A percentile compares a stretch with the other conserved stretches of the same genome.
Evolutionary conservation across 2,329 filamentous ascomycete species (phyloP).

Genomic region (Fusarium burgessii): DNA sequence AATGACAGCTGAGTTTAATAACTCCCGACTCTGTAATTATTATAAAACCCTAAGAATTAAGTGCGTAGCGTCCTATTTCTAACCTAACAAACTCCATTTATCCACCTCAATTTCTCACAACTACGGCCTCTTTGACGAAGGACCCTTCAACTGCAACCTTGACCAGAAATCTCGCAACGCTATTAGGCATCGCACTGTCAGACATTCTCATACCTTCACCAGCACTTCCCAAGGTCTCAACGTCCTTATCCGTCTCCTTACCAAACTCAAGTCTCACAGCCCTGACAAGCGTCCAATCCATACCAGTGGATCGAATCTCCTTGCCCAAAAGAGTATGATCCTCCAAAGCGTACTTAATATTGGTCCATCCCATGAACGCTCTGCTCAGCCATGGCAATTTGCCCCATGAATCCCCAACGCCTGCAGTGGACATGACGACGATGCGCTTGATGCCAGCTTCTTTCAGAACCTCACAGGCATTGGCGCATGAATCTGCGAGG

Average conservation of each 20-base stretch:
- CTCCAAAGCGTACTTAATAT: conserved; percentile 55
- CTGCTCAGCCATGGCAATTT: conserved; percentile 51
- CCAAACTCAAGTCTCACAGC: conserved; percentile 50
- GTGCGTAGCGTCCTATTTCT: too few species aligned
- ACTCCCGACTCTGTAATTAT: accelerated
- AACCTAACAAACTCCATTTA: accelerated
- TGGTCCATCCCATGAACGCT: conserved; percentile 54
- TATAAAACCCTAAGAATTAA: accelerated
- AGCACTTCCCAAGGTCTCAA: conserved; percentile 47
- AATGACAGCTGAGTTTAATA: too few species aligned
- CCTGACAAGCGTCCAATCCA: conserved; percentile 55
- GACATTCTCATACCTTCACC: conserved; percentile 50
- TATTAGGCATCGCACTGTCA: conserved; percentile 47
- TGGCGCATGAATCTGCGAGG: conserved; percentile 54
- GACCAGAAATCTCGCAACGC: conserved; percentile 51
- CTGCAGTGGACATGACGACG: conserved; percentile 56
- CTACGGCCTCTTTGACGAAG: conserved; percentile 36
- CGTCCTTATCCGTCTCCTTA: conserved; percentile 4
- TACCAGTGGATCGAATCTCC: conserved; percentile 50
- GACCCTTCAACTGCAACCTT: conserved; percentile 48
- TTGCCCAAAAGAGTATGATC: conserved; percentile 54
- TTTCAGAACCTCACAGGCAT: conserved; percentile 49
- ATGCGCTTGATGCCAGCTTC: conserved; percentile 50
- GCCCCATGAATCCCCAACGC: conserved; percentile 54
- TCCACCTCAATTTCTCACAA: conserved; percentile 18